Conservation (phyloP, 2,329 filamentous ascomycete species). For the Chrysosporium queenslandicum region DNA sequence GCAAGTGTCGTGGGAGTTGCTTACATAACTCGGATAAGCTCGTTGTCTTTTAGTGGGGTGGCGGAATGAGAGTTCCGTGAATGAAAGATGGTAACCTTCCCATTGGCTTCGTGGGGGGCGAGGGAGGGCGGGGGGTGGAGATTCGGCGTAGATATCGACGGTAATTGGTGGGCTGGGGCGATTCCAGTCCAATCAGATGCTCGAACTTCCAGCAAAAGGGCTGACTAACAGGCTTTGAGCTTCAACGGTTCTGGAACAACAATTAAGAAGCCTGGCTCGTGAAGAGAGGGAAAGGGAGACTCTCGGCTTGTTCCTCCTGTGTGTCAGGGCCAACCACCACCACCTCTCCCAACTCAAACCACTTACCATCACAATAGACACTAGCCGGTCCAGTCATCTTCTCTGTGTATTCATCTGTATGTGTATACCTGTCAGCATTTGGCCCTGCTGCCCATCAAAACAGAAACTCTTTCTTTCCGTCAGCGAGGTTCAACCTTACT, state of each 20-base stretch:
- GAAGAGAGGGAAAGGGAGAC: neutral
- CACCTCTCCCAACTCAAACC: too few species aligned
- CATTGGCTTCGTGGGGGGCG: neutral
- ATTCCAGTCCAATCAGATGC: neutral
- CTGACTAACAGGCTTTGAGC: neutral
- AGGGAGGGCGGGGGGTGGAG: too few species aligned
- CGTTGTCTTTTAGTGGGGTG: too few species aligned
- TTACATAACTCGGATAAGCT: neutral
- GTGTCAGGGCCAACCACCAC: neutral
- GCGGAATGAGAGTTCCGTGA: neutral
- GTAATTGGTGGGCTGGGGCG: neutral
- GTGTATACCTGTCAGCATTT: too few species aligned
- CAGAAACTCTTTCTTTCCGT: too few species aligned
- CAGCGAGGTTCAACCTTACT: too few species aligned
- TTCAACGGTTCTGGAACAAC: constrained; percentile 3
- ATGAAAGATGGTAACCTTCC: neutral
- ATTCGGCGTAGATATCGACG: too few species aligned
- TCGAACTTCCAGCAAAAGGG: neutral
- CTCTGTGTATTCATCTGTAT: too few species aligned
- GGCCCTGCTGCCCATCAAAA: too few species aligned
- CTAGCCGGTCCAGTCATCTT: too few species aligned
- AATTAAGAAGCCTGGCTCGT: neutral
- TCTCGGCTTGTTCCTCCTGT: constrained; percentile 1
- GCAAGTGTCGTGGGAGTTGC: neutral
- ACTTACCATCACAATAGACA: too few species aligned